Conservation (phyloP, 2,329 filamentous ascomycete genomes). For the Nemania abortiva region DNA sequence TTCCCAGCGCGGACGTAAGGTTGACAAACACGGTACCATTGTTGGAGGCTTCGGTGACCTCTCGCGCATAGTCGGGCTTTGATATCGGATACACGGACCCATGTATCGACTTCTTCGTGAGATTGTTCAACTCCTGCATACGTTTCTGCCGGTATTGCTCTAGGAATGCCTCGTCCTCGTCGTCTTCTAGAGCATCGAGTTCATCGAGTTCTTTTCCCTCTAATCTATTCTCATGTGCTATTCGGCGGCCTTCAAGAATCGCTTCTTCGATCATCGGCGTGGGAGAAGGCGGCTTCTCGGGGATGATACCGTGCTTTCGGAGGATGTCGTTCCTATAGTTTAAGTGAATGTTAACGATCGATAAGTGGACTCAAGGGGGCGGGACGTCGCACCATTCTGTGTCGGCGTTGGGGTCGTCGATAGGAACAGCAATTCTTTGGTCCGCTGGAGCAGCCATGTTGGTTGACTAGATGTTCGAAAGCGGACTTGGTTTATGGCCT, state of each 20-base stretch:
- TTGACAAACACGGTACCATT: slow-evolving; percentile 80
- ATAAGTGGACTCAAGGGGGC: slow-evolving; percentile 30
- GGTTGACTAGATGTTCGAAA: slow-evolving; percentile 2
- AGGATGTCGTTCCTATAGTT: slow-evolving; percentile 93
- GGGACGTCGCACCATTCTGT: slow-evolving; percentile 83
- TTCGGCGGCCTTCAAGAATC: slow-evolving; percentile 81
- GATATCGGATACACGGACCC: slow-evolving; percentile 93
- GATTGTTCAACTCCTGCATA: slow-evolving; percentile 80
- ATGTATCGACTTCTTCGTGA: slow-evolving; percentile 83
- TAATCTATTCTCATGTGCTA: slow-evolving; percentile 91
- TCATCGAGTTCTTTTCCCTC: slow-evolving; percentile 96
- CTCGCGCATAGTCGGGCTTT: slow-evolving; percentile 91
- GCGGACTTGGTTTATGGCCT: background rate
- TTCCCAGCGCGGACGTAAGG: slow-evolving; percentile 80
- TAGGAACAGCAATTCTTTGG: slow-evolving; percentile 80
- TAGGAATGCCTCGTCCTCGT: slow-evolving; percentile 93
- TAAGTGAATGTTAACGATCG: slow-evolving; percentile 27
- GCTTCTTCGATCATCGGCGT: slow-evolving; percentile 97
- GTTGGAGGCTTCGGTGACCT: slow-evolving; percentile 90
- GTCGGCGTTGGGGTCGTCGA: slow-evolving; percentile 95
- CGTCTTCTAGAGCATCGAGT: slow-evolving; percentile 91
- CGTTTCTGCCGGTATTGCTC: slow-evolving; percentile 90
- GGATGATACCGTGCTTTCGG: slow-evolving; percentile 94
- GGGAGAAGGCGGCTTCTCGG: slow-evolving; percentile 96
- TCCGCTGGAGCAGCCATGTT: slow-evolving; percentile 72